phyloP scores from a whole-genome alignment of 345 rosid genomes.

The Aquilaria yunnanensis region DNA sequence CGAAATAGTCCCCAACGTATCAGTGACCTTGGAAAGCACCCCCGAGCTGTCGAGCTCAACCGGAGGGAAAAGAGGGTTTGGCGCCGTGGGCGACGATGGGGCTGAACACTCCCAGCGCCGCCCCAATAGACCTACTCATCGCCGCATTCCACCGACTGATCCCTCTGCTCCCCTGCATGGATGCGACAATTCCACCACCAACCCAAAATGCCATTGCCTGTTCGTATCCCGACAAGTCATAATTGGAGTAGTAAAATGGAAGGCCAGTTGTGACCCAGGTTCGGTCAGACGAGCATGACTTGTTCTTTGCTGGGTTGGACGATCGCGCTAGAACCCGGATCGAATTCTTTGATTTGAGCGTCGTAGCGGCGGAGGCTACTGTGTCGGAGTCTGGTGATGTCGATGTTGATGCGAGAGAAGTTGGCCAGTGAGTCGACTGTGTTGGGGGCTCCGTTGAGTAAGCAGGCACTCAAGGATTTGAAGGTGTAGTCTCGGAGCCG shows the following conservation, averaged over 20 bases:
- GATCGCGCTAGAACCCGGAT: slow-evolving; percentile 43
- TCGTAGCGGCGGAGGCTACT: slow-evolving; percentile 91
- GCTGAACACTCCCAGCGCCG: slow-evolving; percentile 44
- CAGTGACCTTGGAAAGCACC: too few species aligned
- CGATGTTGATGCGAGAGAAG: slow-evolving; percentile 63
- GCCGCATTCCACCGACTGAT: slow-evolving; percentile 70
- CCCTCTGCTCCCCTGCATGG: slow-evolving; percentile 23
- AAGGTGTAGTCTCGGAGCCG: slow-evolving; percentile 65
- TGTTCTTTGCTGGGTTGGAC: slow-evolving; percentile 83
- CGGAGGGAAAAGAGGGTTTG: too few species aligned
- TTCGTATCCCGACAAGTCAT: slow-evolving; percentile 72
- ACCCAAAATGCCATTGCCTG: slow-evolving; percentile 74
- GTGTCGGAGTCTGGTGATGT: slow-evolving; percentile 64
- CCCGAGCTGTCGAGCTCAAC: too few species aligned
- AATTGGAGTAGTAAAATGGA: slow-evolving; percentile 55
- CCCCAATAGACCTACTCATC: slow-evolving; percentile 72
- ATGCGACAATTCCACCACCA: slow-evolving; percentile 36
- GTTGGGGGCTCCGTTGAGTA: slow-evolving; percentile 54
- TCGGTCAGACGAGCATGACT: slow-evolving; percentile 68
- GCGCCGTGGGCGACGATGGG: too few species aligned
- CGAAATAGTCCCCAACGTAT: too few species aligned
- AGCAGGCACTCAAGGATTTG: slow-evolving; percentile 36
- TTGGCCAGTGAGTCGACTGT: slow-evolving; percentile 54
- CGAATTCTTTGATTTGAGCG: slow-evolving; percentile 63
- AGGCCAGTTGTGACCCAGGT: slow-evolving; percentile 67